Evolutionary conservation across 2,329 filamentous ascomycete genomes (phyloP), one percentile per base, ranked within the genome.

Genomic region (Fusarium sambucinum): DNA sequence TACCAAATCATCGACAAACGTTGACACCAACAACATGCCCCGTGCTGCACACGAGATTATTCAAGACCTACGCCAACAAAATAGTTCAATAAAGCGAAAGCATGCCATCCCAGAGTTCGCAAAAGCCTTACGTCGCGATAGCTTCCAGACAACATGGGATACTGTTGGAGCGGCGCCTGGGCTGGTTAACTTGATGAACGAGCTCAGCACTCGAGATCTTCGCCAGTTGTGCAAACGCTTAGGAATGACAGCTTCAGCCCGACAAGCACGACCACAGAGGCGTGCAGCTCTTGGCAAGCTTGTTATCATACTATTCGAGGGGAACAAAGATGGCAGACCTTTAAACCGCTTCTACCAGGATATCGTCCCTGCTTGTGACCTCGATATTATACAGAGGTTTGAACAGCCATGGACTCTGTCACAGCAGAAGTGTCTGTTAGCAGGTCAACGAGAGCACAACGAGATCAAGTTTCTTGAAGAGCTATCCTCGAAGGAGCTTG

Each of bases 121-220:
- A 45, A 75, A 72, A 35, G 63, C 61, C 3, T 47, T 75, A 2
- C 70, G 74, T 7, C 72, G 66, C 9, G 60, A 70, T 32, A 54
- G 50, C 13, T 75, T 75, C 38, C 67, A 63, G 19, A 44, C 53
- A 16, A 30, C 44, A 33, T 75, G 74, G 74, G 59, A 70, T 17
- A 69, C 71, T 42, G 23, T 67, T 3, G 74, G 69, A 17, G 64
- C 69, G 4, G 74, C 74, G 6, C 4, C 50, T 21, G 74, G 73
- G 2, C 53, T 75, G 9, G 66, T 63, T 30, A 32, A 14, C 5
- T 33, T 74, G 25, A 74, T 75, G 73, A 56, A 63, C 23, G 61
- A 70, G n/a, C 72, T 75, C 44, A 75, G 74, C 54, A 59, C 75
- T 17, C 42, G 44, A 23, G 73, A 74, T 23, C 59, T 76, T 0